Conservation (phyloP, 108 stramenopile species). For the Aurantiochytrium sp. region DNA sequence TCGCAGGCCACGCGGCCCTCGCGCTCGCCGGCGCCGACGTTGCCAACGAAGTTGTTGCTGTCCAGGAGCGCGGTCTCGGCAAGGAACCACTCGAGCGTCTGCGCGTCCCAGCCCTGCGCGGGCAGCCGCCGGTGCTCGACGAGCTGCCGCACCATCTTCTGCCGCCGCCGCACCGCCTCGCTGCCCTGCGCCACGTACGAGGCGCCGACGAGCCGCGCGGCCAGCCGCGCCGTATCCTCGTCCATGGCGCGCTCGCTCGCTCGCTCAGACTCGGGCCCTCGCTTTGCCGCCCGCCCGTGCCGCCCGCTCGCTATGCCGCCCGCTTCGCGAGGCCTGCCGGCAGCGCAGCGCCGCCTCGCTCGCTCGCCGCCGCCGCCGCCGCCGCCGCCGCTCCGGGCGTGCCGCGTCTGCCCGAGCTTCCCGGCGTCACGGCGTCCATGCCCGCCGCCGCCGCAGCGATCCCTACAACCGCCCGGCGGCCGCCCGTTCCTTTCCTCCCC, state of each 20-base stretch:
- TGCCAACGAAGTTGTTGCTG: slow-evolving; percentile 60
- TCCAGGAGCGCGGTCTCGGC: slow-evolving; percentile 54
- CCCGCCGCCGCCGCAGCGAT: too few relatives aligned
- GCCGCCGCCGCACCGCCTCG: background rate
- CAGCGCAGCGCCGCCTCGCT: too few relatives aligned
- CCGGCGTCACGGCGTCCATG: too few relatives aligned
- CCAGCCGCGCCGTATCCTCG: background rate
- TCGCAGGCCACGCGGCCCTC: slow-evolving; percentile 89
- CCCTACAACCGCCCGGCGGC: too few relatives aligned
- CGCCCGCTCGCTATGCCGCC: too few relatives aligned
- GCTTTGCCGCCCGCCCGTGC: too few relatives aligned
- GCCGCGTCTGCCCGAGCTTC: too few relatives aligned
- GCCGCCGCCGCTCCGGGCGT: too few relatives aligned
- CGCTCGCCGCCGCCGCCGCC: too few relatives aligned
- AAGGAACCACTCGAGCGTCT: slow-evolving; percentile 46
- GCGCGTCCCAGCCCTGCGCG: slow-evolving; percentile 51
- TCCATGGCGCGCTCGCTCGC: slow-evolving; percentile 35
- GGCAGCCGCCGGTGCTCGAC: slow-evolving; percentile 49
- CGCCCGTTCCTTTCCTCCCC: too few relatives aligned
- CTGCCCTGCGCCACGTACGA: slow-evolving; percentile 34
- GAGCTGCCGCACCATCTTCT: slow-evolving; percentile 21
- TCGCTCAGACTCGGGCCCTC: too few relatives aligned
- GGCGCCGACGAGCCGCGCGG: slow-evolving; percentile 25
- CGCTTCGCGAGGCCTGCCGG: too few relatives aligned
- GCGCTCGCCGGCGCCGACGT: slow-evolving; percentile 94